Evolutionary conservation across 108 stramenopile genomes (phyloP), one percentile per base, ranked within the genome.

Genomic region (Nannochloropsis oceanica): DNA sequence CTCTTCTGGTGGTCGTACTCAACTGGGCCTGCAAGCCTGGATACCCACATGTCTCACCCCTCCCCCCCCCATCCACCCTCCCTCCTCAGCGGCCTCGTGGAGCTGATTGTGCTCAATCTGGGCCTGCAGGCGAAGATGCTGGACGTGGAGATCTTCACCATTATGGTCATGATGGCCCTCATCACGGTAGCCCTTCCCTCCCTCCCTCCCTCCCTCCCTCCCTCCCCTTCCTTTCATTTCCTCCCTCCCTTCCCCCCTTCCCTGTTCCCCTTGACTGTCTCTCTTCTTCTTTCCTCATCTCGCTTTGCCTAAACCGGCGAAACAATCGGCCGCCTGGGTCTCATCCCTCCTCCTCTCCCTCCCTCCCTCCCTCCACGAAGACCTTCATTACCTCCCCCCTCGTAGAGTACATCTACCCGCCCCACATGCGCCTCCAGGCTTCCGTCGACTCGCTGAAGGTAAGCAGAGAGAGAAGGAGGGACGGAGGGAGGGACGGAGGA

Each of bases 21-120:
- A n/a, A n/a, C n/a, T n/a, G n/a, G n/a, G n/a, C n/a, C n/a, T n/a
- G n/a, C n/a, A n/a, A n/a, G n/a, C n/a, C n/a, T n/a, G n/a, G n/a
- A n/a, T n/a, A n/a, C n/a, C n/a, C n/a, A 12, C 46, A 12, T 14
- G 46, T 50, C 46, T 14, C 14, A 13, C 12, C 46, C 46, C 46
- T 50, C 46, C 46, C 46, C 14, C 46, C 46, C 46, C 14, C 46
- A 14, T 12, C 46, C 46, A 12, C 46, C 14, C 46, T 13, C 14
- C 46, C 46, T 14, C 46, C 46, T 12, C 46, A 50, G 46, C 13
- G 86, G 86, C 43, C 26, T 86, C 20, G 42, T 86, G 18, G 86
- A 86, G 82, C 82, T 86, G 22, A 86, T 86, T 43, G 86, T 86
- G 34, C 86, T 86, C 22, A 86, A 86, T 34, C 50, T 86, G 13